These are phyloP conservation scores for Phytophthora constricta DNA, from an alignment of 352 stramenopile genomes.

Conservation along the genomic window DNA sequence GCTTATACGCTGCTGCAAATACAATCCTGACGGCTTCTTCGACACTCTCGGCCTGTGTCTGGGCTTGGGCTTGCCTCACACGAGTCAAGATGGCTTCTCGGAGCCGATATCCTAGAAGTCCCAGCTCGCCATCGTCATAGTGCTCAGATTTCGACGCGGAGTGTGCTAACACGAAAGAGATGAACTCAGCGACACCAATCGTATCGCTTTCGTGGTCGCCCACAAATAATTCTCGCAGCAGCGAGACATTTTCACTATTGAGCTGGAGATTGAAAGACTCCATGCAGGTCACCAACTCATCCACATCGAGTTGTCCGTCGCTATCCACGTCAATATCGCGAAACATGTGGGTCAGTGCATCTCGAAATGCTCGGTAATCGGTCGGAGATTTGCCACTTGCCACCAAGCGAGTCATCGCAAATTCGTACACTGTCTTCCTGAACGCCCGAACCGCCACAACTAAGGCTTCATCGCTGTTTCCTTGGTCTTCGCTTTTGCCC, in stretches of 20 bases:
- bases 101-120: constrained; percentile 54
- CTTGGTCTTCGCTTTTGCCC: constrained; percentile 4
- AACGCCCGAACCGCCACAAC: constrained; percentile 41
- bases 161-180: constrained; percentile 70
- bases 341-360: constrained; percentile 62
- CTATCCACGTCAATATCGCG: constrained; percentile 58
- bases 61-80: constrained; percentile 38
- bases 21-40: constrained; percentile 66
- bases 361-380: constrained; percentile 61
- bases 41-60: constrained; percentile 42
- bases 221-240: constrained; percentile 67
- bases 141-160: constrained; percentile 11
- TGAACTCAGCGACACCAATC: constrained; percentile 72
- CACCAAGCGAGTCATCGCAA: constrained; percentile 42
- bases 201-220: constrained; percentile 35
- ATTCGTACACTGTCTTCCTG: constrained; percentile 46
- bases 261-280: constrained; percentile 54
- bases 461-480: constrained; percentile 42
- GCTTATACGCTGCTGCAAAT: constrained; percentile 54
- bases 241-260: constrained; percentile 43
- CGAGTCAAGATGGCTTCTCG: constrained; percentile 52
- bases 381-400: constrained; percentile 24
- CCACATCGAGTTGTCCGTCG: constrained; percentile 60
- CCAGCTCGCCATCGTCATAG: constrained; percentile 46
- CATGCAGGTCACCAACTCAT: constrained; percentile 62